Evolutionary conservation across 208 protist genomes (phyloP).

Genomic region (Trypanosoma avium): DNA sequence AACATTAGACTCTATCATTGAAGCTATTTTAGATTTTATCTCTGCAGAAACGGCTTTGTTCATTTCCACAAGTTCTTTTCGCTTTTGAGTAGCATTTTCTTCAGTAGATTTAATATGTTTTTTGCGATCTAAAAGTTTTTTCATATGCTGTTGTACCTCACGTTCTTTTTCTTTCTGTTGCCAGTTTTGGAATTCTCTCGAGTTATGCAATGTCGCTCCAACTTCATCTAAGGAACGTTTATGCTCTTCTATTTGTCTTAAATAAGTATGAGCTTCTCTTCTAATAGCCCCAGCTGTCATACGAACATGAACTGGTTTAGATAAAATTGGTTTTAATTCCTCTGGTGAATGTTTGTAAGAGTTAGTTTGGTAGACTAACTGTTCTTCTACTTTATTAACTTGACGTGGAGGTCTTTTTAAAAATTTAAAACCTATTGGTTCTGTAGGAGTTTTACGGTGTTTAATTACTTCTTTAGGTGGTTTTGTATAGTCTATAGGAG

Average conservation of each 20-base stretch:
- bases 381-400: slow-evolving; percentile 15
- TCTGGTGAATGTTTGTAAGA: background rate
- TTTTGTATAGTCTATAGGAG: slow-evolving; percentile 30
- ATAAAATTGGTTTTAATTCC: slow-evolving; percentile 28
- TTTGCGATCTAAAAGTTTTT: slow-evolving; percentile 32
- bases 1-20: slow-evolving; percentile 13
- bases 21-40: slow-evolving; percentile 10
- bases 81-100: slow-evolving; percentile 10
- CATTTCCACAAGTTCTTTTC: slow-evolving; percentile 16
- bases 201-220: slow-evolving; percentile 48
- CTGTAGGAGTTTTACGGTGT: slow-evolving; percentile 9
- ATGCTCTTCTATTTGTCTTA: slow-evolving; percentile 35
- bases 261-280: slow-evolving; percentile 58
- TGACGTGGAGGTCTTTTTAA: slow-evolving; percentile 1
- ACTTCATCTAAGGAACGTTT: slow-evolving; percentile 39
- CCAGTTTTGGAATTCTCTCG: slow-evolving; percentile 57
- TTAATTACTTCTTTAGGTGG: background rate
- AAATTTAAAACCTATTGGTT: slow-evolving; percentile 35
- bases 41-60: slow-evolving; percentile 2
- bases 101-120: slow-evolving; percentile 1
- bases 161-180: slow-evolving; percentile 38
- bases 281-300: slow-evolving; percentile 53
- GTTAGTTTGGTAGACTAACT: background rate
- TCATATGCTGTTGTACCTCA: slow-evolving; percentile 26
- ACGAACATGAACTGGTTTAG: slow-evolving; percentile 36